These are phyloP conservation scores for Monosiga brevicollis DNA, from an alignment of 78 protist species.

Conservation along the genomic window DNA sequence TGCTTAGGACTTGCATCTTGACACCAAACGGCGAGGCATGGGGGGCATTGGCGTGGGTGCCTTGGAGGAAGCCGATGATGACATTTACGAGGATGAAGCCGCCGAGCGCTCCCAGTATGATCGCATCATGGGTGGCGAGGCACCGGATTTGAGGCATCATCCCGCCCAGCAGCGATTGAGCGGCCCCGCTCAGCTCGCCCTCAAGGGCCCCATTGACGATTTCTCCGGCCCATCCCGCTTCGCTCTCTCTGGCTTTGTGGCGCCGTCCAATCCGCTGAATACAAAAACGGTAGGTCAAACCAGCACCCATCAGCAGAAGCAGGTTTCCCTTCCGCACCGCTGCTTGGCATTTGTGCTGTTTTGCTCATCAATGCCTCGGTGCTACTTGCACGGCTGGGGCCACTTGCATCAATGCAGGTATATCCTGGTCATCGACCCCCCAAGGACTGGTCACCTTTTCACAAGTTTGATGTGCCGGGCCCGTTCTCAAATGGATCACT, in stretches of 20 bases:
- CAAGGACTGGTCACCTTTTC: too few relatives aligned
- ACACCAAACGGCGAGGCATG: background rate
- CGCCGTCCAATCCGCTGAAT: too few relatives aligned
- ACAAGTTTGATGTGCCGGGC: too few relatives aligned
- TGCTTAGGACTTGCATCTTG: background rate
- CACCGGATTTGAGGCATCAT: background rate
- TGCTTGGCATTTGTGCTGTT: too few relatives aligned
- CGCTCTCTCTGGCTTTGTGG: background rate
- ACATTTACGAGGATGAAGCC: background rate
- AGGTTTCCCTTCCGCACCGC: too few relatives aligned
- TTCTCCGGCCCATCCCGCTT: background rate
- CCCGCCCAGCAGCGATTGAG: background rate
- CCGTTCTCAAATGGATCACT: too few relatives aligned
- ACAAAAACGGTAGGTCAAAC: background rate
- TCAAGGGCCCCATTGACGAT: background rate
- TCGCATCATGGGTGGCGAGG: background rate
- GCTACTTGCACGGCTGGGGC: too few relatives aligned
- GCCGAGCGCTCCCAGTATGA: background rate
- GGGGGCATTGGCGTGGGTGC: conserved; percentile 3
- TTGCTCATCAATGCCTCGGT: too few relatives aligned
- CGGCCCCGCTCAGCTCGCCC: background rate
- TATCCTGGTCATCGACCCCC: too few relatives aligned
- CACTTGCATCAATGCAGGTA: too few relatives aligned
- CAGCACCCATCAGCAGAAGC: background rate
- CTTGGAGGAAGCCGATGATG: conserved; percentile 2